A percentile compares a stretch with the other conserved stretches of the same genome.
Evolutionary conservation across 441 rosid genomes (phyloP).

Genomic region (Populus hybrid): DNA sequence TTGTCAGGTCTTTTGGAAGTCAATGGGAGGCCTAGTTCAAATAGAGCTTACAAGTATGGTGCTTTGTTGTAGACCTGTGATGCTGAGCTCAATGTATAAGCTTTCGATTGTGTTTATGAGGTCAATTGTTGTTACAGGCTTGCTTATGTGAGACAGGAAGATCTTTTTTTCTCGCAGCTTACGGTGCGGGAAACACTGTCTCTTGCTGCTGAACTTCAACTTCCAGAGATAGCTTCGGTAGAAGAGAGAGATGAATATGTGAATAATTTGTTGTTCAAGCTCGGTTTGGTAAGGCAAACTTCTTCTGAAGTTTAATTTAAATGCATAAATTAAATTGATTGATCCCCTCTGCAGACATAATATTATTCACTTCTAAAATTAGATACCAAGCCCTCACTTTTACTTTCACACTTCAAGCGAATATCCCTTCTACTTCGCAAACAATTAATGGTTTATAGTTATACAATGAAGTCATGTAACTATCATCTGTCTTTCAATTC

Average conservation of each 20-base stretch:
- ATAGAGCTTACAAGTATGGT: slow-evolving; percentile 63
- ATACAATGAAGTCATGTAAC: background rate
- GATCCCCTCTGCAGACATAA: background rate
- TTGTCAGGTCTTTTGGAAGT: slow-evolving; percentile 85
- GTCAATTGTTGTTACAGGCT: slow-evolving; percentile 44
- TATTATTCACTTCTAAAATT: background rate
- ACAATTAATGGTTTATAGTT: background rate
- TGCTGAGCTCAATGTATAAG: background rate
- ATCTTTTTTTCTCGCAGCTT: slow-evolving; percentile 92
- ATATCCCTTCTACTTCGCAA: background rate
- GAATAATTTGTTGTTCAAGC: slow-evolving; percentile 63
- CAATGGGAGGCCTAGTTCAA: slow-evolving; percentile 68
- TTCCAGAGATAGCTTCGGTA: slow-evolving; percentile 52
- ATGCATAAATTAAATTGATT: background rate
- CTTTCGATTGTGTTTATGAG: slow-evolving; percentile 12
- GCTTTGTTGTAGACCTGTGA: background rate
- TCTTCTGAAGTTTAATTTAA: background rate
- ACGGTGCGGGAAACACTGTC: slow-evolving; percentile 90
- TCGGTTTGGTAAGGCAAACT: slow-evolving; percentile 67
- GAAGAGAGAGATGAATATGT: slow-evolving; percentile 87
- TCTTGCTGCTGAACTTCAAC: slow-evolving; percentile 92
- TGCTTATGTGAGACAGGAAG: slow-evolving; percentile 93
- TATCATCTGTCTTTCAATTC: background rate
- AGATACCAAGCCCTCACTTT: background rate
- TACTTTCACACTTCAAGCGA: background rate